phyloP scores from a whole-genome alignment of 1,284 basidiomycete genomes.

The Sphagnurus paluster region DNA sequence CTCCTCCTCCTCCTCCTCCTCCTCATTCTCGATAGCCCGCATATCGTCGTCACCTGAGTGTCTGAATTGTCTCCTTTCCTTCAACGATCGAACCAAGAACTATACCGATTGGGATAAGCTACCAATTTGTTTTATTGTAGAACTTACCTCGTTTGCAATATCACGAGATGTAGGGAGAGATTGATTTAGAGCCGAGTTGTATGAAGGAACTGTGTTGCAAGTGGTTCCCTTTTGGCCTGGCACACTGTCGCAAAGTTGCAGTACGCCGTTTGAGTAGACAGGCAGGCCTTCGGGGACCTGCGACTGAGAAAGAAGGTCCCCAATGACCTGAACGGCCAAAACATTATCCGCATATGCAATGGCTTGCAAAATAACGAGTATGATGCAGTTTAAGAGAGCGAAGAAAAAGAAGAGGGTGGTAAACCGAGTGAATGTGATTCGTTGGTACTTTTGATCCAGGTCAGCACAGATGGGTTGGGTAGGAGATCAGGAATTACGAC shows the following conservation, averaged over 20 bases:
- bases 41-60: neutral
- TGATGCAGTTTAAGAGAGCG: slow-evolving; percentile 36
- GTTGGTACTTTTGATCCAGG: slow-evolving; percentile 33
- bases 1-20: slow-evolving; percentile 1
- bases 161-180: slow-evolving; percentile 3
- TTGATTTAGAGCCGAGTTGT: neutral
- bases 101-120: neutral
- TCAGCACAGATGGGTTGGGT: neutral
- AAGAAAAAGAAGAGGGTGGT: slow-evolving; percentile 45
- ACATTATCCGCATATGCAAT: slow-evolving; percentile 33
- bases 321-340: slow-evolving; percentile 30
- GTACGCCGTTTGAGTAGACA: slow-evolving; percentile 24
- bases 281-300: slow-evolving; percentile 23
- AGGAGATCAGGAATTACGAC: slow-evolving; percentile 6
- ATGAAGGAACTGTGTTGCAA: slow-evolving; percentile 19
- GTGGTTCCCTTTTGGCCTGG: slow-evolving; percentile 22
- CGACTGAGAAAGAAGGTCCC: slow-evolving; percentile 23
- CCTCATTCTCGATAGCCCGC: neutral
- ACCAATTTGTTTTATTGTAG: neutral
- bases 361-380: slow-evolving; percentile 37
- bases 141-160: slow-evolving; percentile 1
- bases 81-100: neutral
- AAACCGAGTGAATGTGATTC: slow-evolving; percentile 42
- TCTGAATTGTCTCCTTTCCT: neutral
- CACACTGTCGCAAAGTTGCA: slow-evolving; percentile 27